Evolutionary conservation across 2,329 filamentous ascomycete species (phyloP).

Genomic region (Fulvia fulva): DNA sequence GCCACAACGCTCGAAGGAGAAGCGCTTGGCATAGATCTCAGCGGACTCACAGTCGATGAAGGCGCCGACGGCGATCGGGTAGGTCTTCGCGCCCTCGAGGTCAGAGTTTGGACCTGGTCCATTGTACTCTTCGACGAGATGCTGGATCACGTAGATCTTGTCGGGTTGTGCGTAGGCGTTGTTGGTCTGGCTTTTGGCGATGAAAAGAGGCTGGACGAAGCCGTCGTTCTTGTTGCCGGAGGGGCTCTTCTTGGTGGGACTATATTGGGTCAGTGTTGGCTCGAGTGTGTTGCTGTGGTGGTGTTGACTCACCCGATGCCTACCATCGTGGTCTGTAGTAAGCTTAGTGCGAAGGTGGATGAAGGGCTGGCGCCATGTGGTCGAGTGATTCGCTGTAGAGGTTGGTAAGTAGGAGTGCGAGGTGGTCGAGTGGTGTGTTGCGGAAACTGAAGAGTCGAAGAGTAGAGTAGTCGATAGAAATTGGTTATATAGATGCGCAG

Average conservation of each 20-base stretch:
- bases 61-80: neutral
- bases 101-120: neutral
- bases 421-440: neutral
- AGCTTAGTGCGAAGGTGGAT: too few relatives aligned
- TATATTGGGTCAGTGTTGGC: neutral
- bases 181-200: neutral
- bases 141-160: neutral
- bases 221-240: neutral
- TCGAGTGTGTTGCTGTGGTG: neutral
- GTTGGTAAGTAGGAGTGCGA: neutral
- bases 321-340: neutral
- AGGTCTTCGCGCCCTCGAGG: neutral
- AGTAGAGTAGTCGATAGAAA: neutral
- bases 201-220: neutral
- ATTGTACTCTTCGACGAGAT: neutral
- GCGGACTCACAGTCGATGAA: neutral
- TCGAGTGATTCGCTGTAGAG: too few relatives aligned
- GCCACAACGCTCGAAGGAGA: neutral
- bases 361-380: too few relatives aligned
- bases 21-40: neutral
- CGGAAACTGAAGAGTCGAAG: neutral
- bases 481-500: neutral
- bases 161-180: neutral
- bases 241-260: neutral
- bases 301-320: neutral